Base-by-base conservation (phyloP, 1,284 basidiomycete species). In the Termitomyces sp. region DNA sequence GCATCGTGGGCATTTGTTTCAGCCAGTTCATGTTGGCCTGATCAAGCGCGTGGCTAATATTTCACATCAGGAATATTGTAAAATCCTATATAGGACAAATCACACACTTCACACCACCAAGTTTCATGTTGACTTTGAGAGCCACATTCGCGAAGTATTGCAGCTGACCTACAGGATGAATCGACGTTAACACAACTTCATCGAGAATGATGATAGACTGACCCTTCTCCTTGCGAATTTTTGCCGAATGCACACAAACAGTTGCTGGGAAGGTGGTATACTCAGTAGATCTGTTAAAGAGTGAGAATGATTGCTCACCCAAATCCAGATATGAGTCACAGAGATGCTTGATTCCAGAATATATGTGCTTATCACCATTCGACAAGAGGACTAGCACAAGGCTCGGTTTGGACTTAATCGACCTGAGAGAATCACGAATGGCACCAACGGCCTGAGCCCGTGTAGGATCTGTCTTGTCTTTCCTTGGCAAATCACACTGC, bases 81-180 rank as follows among this genome's bases (percentile, higher is more conserved):
- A 30, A n/a, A 5, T 15, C 17, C 36, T 41, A 40, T 7, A 9
- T 42, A 30, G 21, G 2, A 19, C 24, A 5, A 45, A 21, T 19
- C 5, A 64, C 72, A 54, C 54, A 77, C 76, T 92, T 92, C 50
- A 86, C 73, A 15, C 90, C 90, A 3, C 87, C 86, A 53, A 90
- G 68, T 73, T 92, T 92, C 76, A 86, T 86, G 68, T 92, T 92
- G 53, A 90, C 74, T 61, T 92, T 91, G 49, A 90, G 70, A 0
- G 86, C 84, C 26, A 91, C 86, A 63, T 91, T 92, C 38, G 86
- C 85, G 57, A 80, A 89, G 64, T 90, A 91, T 61, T 88, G 86
- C 24, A 75, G 60, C 67, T 86, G 83, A 0, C 83, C 83, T 78
- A 42, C 9, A 45, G 39, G 40, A 46, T 5, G 31, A 26, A 19